Evolutionary conservation across 1,284 basidiomycete genomes (phyloP), one percentile per base, ranked within the genome.

Genomic region (Boletus mariae): DNA sequence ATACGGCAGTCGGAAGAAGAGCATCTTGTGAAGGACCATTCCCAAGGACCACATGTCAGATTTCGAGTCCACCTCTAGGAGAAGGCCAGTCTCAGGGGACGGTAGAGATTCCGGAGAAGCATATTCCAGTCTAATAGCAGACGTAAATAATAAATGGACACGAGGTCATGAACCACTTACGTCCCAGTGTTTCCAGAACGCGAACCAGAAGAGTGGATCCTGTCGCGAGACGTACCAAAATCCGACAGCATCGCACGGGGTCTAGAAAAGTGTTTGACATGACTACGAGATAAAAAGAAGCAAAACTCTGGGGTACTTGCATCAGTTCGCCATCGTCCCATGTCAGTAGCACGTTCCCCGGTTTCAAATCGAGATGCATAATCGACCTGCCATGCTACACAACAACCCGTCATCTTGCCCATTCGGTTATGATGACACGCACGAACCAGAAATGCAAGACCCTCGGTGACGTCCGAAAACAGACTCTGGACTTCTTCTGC

Each of bases 131-230:
- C 88, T 90, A 26, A 44, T 13, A 23, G 47, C n/a, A 51, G 1
- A 34, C 32, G 37, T 61, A 62, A 42, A 51, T 17, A 15, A 49
- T 47, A 42, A 13, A 38, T 11, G 29, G 2, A 25, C 17, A 41
- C 6, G n/a, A 8, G 43, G 6, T 26, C 34, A 32, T 26, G 13
- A 29, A 56, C n/a, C 11, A 87, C 94, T 70, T 75, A 92, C 77
- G 94, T 97, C 57, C 94, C 94, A 17, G 94, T 97, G 66, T 96
- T 93, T 7, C 94, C 94, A 2, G 91, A 90, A 15, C 92, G 80
- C 32, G 78, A 72, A 13, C 82, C 73, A 12, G 83, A 77, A 3
- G 80, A 79, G 41, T 83, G 81, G 5, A 94, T 75, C 85, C 91
- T 92, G 63, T 94, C 92, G 46, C 91, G 84, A 11, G 92, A 95